Evolutionary conservation across 345 rosid genomes (phyloP), one percentile per base, ranked within the genome.

Genomic region (Brassica rapa): DNA sequence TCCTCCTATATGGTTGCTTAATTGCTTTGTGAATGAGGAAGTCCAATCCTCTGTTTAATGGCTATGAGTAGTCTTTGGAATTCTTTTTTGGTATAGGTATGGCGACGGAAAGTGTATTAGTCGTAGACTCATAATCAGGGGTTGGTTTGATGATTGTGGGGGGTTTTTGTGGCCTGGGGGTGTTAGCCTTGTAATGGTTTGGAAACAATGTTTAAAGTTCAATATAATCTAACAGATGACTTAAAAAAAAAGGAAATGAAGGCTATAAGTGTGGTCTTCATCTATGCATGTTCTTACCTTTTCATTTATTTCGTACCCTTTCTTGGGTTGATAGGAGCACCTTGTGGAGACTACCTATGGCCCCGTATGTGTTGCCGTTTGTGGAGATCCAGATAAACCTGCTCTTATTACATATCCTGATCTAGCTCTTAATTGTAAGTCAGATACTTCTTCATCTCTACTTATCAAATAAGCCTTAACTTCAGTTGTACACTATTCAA

Each of bases 381-480:
- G 83, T 75, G 98, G 98, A 73, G 97, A 94, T 82, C 92, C 84
- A 61, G 98, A 94, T 84, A 94, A 92, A 88, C 97, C 95, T 19
- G 98, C 97, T 71, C 94, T 94, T 57, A 73, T 94, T 56, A 92
- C 98, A 4, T 94, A 89, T 84, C 98, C 98, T 49, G 97, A 94
- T 90, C 82, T 94, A 67, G 98, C 90, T 77, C 76, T 94, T 43
- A 92, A 92, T 80, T 76, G 97, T 94, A 85, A 86, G 96, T 83
- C 84, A 41, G 29, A 46, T 19, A 3, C 5, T 56, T 55, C 64
- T 32, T 46, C 37, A 1, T 15, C 15, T 33, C 3, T 46, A 9
- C 33, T 30, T 73, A 19, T 51, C 5, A 15, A 49, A 14, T 55
- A n/a, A 23, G 4, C 71, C 19, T 6, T 68, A 4, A n/a, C 55